These are phyloP conservation scores for Suhomyces taliae DNA, from an alignment of 1,139 yeast species.

Conservation along the genomic window DNA sequence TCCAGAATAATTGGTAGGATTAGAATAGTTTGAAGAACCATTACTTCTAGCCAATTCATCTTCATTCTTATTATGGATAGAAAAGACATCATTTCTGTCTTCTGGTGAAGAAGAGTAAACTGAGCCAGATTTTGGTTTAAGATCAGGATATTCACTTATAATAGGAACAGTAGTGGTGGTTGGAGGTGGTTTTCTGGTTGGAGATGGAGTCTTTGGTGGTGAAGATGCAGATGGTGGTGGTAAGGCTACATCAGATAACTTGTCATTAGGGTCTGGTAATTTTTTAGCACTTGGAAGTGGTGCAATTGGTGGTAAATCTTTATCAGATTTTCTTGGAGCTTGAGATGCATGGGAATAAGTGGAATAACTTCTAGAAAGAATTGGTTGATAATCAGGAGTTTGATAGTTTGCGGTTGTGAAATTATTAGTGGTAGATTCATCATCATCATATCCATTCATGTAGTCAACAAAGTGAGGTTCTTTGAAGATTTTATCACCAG, in stretches of 20 bases:
- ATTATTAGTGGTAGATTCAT: slow-evolving; percentile 12
- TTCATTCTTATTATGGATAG: slow-evolving; percentile 15
- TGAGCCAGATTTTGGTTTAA: slow-evolving; percentile 11
- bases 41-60: slow-evolving; percentile 17
- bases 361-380: slow-evolving; percentile 37
- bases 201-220: slow-evolving; percentile 21
- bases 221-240: slow-evolving; percentile 12
- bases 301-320: slow-evolving; percentile 4
- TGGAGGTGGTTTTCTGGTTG: slow-evolving; percentile 26
- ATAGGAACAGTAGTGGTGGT: slow-evolving; percentile 1
- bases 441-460: slow-evolving; percentile 37
- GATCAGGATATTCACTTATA: slow-evolving; percentile 5
- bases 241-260: slow-evolving; percentile 1
- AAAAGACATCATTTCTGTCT: slow-evolving; percentile 35
- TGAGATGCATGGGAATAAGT: slow-evolving; percentile 19
- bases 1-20: slow-evolving; percentile 44
- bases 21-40: slow-evolving; percentile 16
- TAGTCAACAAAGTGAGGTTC: slow-evolving; percentile 51
- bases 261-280: background rate
- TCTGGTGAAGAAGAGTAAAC: slow-evolving; percentile 21
- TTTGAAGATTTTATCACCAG: slow-evolving; percentile 64
- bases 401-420: slow-evolving; percentile 32
- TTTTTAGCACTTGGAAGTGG: slow-evolving; percentile 2
- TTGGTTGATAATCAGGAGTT: slow-evolving; percentile 36
- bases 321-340: background rate